Evolutionary conservation across 768 basidiomycete genomes (phyloP).

Genomic region (Panus rudis): DNA sequence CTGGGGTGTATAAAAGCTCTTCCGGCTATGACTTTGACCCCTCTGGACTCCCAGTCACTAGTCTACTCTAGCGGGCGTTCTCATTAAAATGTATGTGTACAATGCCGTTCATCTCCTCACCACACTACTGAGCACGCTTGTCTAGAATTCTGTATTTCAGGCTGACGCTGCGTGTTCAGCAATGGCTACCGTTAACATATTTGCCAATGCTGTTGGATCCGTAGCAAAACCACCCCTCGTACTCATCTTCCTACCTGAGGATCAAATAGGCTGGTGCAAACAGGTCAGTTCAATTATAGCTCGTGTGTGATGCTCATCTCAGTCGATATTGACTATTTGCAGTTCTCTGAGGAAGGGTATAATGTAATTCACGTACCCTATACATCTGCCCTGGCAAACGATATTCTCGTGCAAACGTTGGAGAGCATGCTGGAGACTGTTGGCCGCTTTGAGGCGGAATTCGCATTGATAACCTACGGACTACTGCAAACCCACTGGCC

Average conservation of each 20-base stretch:
- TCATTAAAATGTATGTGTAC: too few relatives aligned
- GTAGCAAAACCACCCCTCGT: conserved; percentile 25
- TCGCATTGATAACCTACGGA: conserved; percentile 14
- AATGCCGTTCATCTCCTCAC: too few relatives aligned
- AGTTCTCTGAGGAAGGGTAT: conserved; percentile 36
- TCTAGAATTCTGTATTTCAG: not conserved
- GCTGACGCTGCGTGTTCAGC: conserved; percentile 17
- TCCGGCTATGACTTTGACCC: too few relatives aligned
- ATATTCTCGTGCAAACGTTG: conserved; percentile 13
- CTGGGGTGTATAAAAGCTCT: too few relatives aligned
- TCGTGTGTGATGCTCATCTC: not conserved
- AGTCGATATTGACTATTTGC: not conserved
- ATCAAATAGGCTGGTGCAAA: conserved; percentile 29
- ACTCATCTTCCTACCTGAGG: conserved; percentile 23
- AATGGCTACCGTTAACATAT: conserved; percentile 7
- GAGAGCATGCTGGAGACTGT: conserved; percentile 18
- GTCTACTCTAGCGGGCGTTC: too few relatives aligned
- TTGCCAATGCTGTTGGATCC: conserved; percentile 24
- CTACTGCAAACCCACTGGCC: not conserved
- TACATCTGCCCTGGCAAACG: conserved; percentile 12
- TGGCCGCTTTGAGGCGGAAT: too few relatives aligned
- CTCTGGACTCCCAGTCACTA: too few relatives aligned
- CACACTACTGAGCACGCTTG: conserved; percentile 6
- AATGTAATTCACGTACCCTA: conserved; percentile 26
- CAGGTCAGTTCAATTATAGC: conserved; percentile 21